Evolutionary conservation across 1,139 yeast genomes (phyloP), one percentile per base, ranked within the genome.

Genomic region (Taphrina deformans): DNA sequence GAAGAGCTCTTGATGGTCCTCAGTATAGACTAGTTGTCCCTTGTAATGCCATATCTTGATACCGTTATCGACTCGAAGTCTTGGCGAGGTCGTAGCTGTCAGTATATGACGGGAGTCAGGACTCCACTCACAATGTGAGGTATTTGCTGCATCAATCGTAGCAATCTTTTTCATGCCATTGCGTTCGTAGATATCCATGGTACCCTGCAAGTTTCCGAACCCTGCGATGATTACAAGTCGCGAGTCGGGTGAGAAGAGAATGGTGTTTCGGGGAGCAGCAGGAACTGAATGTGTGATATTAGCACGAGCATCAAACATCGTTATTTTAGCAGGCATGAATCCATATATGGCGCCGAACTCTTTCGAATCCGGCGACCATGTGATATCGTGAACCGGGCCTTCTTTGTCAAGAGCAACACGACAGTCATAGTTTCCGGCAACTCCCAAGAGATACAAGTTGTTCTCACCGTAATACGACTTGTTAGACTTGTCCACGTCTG

Each of bases 271-370:
- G 65, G 97, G 89, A 46, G 90, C 89, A 41, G 89, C 86, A 41
- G 97, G 93, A 73, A 95, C 82, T 1, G 91, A 83, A 75, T 88
- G 89, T 69, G 91, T 87, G 44, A 86, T 82, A 75, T 91, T 89
- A 70, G 99, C 99, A 73, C 97, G 85, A 31, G 96, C 86, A 77
- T 95, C 98, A 74, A 93, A 93, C 73, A 95, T 90, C 12, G 97
- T 87, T 29, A 97, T 91, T 73, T 89, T 89, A 29, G 97, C 90
- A 1, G 99, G 99, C 99, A 95, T 95, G 67, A 71, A 92, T 41
- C 99, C 99, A 74, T 92, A 92, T 68, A 89, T 91, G 60, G 93
- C 99, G 67, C 97, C 98, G 79, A 95, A 95, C 79, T 93, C 98
- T 72, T 97, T 83, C 23, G 97, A 90, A 63, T 92, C 86, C 67